phyloP scores from a whole-genome alignment of 371 early-diverging fungal species.

The Actinomortierella ambigua region DNA sequence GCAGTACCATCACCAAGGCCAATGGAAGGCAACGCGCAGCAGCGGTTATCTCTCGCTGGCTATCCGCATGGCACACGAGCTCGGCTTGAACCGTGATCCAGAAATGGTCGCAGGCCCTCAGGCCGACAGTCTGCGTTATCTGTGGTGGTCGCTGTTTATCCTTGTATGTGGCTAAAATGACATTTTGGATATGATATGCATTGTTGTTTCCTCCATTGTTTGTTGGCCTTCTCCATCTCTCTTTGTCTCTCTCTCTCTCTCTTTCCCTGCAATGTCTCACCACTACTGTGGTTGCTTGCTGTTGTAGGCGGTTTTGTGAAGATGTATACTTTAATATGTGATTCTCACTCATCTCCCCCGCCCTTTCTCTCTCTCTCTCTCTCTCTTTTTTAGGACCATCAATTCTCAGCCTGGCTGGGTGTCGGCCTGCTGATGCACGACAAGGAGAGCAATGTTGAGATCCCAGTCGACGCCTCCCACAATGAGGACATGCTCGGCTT shows the following conservation, averaged over 20 bases:
- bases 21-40: conserved; percentile 59
- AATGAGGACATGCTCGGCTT: conserved; percentile 31
- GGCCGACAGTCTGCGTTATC: conserved; percentile 35
- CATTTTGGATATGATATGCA: background rate
- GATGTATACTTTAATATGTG: no score
- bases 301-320: no score
- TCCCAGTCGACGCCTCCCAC: conserved; percentile 28
- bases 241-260: background rate
- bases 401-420: conserved; percentile 47
- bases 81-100: conserved; percentile 62
- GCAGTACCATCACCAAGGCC: conserved; percentile 69
- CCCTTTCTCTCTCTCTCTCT: background rate
- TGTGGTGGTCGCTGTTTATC: conserved; percentile 48
- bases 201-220: background rate
- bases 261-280: background rate
- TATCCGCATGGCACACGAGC: conserved; percentile 75
- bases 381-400: conserved; percentile 30
- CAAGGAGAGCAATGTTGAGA: conserved; percentile 42
- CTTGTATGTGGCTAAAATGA: conserved; percentile 18
- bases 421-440: conserved; percentile 42
- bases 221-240: background rate
- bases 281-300: background rate
- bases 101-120: conserved; percentile 40
- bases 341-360: no score
- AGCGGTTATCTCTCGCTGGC: conserved; percentile 78